Conservation (phyloP, 257 asterid genomes). For the Fraxinus pennsylvanica region DNA sequence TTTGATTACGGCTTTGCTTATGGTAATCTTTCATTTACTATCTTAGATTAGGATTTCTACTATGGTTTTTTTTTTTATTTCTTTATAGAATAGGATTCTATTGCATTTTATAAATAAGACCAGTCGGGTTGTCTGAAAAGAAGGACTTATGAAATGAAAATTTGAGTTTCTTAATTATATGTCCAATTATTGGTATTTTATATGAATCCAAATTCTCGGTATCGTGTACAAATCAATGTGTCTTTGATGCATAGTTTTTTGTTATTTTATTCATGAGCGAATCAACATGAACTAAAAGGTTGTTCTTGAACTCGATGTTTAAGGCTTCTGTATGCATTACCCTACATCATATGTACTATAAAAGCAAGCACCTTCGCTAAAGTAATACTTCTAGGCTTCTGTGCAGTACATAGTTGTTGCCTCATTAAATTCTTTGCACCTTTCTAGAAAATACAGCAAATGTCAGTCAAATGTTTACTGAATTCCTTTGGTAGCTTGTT, state of each 20-base stretch:
- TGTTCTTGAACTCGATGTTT: background rate
- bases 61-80: too few relatives aligned
- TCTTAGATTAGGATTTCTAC: background rate
- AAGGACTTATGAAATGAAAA: background rate
- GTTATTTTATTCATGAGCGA: background rate
- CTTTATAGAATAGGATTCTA: background rate
- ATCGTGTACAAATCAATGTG: background rate
- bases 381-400: background rate
- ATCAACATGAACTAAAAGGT: background rate
- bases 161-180: background rate
- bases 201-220: background rate
- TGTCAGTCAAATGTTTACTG: background rate
- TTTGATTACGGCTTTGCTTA: background rate
- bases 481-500: background rate
- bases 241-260: background rate
- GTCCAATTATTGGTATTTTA: background rate
- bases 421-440: background rate
- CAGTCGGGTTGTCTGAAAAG: background rate
- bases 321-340: background rate
- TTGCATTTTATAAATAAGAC: background rate
- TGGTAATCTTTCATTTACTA: background rate
- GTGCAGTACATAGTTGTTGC: background rate
- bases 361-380: background rate
- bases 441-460: background rate
- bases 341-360: background rate